A percentile compares a stretch with the other conserved stretches of the same genome.
These are phyloP conservation scores for Yamagishiella unicocca DNA, from an alignment of 139 green algal species.

Conservation along the genomic window DNA sequence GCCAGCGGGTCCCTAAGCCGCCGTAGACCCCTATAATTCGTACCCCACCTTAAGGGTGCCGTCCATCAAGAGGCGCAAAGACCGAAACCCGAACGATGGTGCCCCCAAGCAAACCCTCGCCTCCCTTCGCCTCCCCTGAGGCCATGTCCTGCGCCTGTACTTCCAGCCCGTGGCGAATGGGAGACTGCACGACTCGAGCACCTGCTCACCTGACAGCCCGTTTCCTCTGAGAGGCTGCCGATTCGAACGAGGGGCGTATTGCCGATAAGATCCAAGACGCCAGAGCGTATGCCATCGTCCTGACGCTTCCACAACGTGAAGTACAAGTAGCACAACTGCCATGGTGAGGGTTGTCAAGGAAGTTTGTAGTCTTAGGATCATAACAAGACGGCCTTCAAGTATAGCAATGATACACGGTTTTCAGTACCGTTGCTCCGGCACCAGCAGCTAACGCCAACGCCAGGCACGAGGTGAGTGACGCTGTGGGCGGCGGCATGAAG, in stretches of 20 bases:
- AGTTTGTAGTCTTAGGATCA: not conserved
- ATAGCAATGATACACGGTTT: not conserved
- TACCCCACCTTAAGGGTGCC: too few species aligned
- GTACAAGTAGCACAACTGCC: slow-evolving; percentile 22
- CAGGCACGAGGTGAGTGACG: not conserved
- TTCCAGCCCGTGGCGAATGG: too few species aligned
- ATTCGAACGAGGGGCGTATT: slow-evolving; percentile 89
- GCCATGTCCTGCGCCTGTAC: too few species aligned
- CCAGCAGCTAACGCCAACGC: slow-evolving; percentile 16
- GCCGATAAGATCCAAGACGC: slow-evolving; percentile 79
- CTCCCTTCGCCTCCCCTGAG: too few species aligned
- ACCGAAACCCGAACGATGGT: too few species aligned
- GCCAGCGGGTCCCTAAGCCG: too few species aligned
- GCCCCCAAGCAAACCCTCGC: too few species aligned
- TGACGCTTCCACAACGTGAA: not conserved
- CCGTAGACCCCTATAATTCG: too few species aligned
- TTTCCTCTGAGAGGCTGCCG: slow-evolving; percentile 77
- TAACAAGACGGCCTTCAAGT: too few species aligned
- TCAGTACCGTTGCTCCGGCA: slow-evolving; percentile 27
- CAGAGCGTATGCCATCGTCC: slow-evolving; percentile 28
- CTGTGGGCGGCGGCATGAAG: not conserved
- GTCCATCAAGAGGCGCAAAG: too few species aligned
- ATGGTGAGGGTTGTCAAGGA: too few species aligned
- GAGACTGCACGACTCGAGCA: not conserved
- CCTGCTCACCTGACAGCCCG: slow-evolving; percentile 80